Conservation (phyloP, 768 basidiomycete species). For the Mycena albidolilacea region DNA sequence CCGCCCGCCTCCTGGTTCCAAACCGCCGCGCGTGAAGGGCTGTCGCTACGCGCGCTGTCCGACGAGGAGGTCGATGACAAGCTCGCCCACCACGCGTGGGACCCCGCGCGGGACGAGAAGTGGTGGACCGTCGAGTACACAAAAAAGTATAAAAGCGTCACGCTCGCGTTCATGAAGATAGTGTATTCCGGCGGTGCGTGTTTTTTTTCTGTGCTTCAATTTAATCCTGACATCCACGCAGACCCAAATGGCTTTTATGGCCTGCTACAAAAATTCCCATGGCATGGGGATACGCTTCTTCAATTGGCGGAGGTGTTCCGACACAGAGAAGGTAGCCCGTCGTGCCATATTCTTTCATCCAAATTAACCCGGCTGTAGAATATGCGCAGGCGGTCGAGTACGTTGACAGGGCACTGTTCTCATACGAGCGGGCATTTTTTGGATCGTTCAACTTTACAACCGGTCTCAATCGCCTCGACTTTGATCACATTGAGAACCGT, state of each 20-base stretch:
- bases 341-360: neutral
- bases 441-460: conserved; percentile 89
- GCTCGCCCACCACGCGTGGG: conserved; percentile 56
- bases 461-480: conserved; percentile 89
- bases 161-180: conserved; percentile 83
- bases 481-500: conserved; percentile 91
- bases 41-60: conserved; percentile 73
- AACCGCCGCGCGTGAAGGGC: conserved; percentile 77
- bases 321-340: conserved; percentile 83
- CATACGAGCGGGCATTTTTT: conserved; percentile 92
- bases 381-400: conserved; percentile 88
- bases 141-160: conserved; percentile 86
- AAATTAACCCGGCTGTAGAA: conserved; percentile 59
- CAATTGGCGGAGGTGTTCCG: conserved; percentile 89
- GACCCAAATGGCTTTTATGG: conserved; percentile 87
- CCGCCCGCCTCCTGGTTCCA: conserved; percentile 86
- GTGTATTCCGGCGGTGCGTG: conserved; percentile 86
- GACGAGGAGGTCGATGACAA: conserved; percentile 67
- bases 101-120: conserved; percentile 69
- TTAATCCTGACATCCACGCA: conserved; percentile 42
- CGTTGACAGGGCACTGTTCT: conserved; percentile 93
- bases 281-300: conserved; percentile 94
- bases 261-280: conserved; percentile 83
- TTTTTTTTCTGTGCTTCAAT: neutral
- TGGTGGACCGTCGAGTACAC: conserved; percentile 95